Percentiles rank a stretch among this genome's conserved stretches.
phyloP scores from a whole-genome alignment of 306 rosid species.

The Cucumis cinereus region DNA sequence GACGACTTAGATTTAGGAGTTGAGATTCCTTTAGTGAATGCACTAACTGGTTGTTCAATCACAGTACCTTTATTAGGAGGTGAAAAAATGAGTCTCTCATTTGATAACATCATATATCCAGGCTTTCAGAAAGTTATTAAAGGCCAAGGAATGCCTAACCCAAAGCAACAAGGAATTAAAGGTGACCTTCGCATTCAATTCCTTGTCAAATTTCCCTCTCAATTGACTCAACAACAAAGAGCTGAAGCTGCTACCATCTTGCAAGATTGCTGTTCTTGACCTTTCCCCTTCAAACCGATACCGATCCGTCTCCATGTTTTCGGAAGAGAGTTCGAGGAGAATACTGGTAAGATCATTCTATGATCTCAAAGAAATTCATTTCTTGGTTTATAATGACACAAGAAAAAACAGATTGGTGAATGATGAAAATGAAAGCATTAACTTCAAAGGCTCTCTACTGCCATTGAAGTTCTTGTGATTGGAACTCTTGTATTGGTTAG shows the following conservation, averaged over 20 bases:
- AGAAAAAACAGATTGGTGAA: background rate
- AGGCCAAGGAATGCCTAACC: conserved; percentile 82
- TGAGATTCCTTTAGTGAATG: conserved; percentile 57
- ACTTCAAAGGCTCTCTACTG: background rate
- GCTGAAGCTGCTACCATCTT: conserved; percentile 42
- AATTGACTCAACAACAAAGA: conserved; percentile 43
- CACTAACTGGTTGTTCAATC: conserved; percentile 71
- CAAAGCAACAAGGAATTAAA: conserved; percentile 32
- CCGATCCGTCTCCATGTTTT: background rate
- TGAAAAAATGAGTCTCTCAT: conserved; percentile 39
- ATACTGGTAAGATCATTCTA: background rate
- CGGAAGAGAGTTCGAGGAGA: background rate
- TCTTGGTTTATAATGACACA: background rate
- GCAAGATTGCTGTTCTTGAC: conserved; percentile 40
- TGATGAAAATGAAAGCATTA: background rate
- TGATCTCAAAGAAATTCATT: background rate
- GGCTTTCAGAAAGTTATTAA: conserved; percentile 51
- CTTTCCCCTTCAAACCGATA: background rate
- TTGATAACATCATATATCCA: conserved; percentile 47
- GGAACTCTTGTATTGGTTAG: background rate
- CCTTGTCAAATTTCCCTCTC: conserved; percentile 44
- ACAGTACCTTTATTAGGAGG: conserved; percentile 73
- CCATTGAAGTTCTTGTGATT: background rate
- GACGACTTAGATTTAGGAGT: conserved; percentile 54
- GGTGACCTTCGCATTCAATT: conserved; percentile 66